Percentiles rank a stretch among this genome's conserved stretches.
Conservation (phyloP, 352 stramenopile species). For the Phytophthora pisi region DNA sequence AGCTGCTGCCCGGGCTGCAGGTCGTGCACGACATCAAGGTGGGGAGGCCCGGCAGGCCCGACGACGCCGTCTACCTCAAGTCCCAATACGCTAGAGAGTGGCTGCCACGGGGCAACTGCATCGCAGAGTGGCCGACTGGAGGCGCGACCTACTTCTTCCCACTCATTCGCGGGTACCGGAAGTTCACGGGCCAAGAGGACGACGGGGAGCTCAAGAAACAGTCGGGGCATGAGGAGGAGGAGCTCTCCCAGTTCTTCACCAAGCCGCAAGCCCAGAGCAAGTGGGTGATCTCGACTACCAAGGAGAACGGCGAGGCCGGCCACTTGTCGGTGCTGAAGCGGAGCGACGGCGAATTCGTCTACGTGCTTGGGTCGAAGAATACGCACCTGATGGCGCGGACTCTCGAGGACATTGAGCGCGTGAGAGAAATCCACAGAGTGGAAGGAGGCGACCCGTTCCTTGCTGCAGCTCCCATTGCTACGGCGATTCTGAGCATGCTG, state of each 20-base stretch:
- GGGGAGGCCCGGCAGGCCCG: constrained; percentile 59
- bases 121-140: constrained; percentile 48
- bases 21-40: constrained; percentile 68
- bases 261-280: constrained; percentile 52
- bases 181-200: constrained; percentile 86
- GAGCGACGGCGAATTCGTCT: constrained; percentile 65
- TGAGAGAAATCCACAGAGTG: constrained; percentile 23
- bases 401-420: constrained; percentile 53
- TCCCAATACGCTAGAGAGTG: constrained; percentile 68
- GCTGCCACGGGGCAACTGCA: constrained; percentile 78
- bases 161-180: constrained; percentile 73
- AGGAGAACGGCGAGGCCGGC: constrained; percentile 81
- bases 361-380: constrained; percentile 84
- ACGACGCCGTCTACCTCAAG: constrained; percentile 75
- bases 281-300: constrained; percentile 74
- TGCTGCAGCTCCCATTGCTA: constrained; percentile 58
- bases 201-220: constrained; percentile 56
- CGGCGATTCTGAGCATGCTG: constrained; percentile 48
- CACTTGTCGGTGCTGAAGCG: constrained; percentile 79
- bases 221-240: constrained; percentile 28
- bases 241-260: constrained; percentile 81
- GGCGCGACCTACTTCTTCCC: constrained; percentile 45
- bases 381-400: constrained; percentile 67
- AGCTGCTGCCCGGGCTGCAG: constrained; percentile 43
- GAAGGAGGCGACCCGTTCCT: constrained; percentile 52